Evolutionary conservation across 2,329 filamentous ascomycete species (phyloP), one percentile per base, ranked within the genome.

Genomic region (Aureobasidium musti): DNA sequence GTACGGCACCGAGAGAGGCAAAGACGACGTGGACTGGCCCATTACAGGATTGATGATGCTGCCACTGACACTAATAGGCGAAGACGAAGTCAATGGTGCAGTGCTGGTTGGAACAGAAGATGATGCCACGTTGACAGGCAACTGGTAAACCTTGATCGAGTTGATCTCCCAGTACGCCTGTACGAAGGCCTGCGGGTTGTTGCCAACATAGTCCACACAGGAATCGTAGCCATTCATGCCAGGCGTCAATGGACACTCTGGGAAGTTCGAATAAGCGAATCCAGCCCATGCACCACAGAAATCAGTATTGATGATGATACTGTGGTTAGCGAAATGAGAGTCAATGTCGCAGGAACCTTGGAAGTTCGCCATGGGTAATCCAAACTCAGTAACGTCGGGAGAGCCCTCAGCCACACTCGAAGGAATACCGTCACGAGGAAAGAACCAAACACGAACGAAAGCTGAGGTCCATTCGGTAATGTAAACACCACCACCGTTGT

Each of bases 381-480:
- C 88, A 84, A 89, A 91, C 2, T 79, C 78, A 56, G 81, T 82
- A 0, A 88, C 85, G 71, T 90, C 82, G 0, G 89, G 89, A 1
- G 68, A 70, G n/a, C 72, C 71, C 13, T 63, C 69, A 59, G 78
- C 74, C 68, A 90, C 82, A 71, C 73, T 75, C 5, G 67, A 33
- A 1, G 78, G 78, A 17, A 74, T 74, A 53, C 66, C 65, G n/a
- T 73, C 73, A 17, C 74, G 70, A 21, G 73, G 70, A 52, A 78
- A 77, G 69, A 73, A 77, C 76, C 76, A 78, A 23, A 72, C 72
- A 68, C 73, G 74, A 64, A 77, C 70, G 56, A 70, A 74, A 37
- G 71, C 68, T 0, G 72, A 73, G 2, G 74, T 77, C 75, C 75
- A 78, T 52, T 77, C 76, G 1, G 72, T 77, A 13, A 71, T 74